Evolutionary conservation across 2,329 filamentous ascomycete genomes (phyloP).

Genomic region (Teratosphaeria destructans): DNA sequence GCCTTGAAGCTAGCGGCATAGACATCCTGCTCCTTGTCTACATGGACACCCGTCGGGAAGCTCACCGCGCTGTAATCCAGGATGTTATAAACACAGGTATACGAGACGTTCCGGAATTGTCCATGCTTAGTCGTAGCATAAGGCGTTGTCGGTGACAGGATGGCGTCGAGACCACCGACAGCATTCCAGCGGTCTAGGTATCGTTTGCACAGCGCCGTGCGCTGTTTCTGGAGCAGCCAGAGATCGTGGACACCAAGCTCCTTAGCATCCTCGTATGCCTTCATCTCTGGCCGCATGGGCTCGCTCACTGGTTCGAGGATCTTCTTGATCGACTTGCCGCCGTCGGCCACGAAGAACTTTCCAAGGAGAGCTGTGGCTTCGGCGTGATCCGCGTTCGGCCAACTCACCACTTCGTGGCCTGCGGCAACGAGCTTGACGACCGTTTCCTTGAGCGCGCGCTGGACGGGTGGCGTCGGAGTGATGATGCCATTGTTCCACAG

Average conservation of each 20-base stretch:
- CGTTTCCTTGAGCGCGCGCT: constrained; percentile 45
- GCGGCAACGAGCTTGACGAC: constrained; percentile 42
- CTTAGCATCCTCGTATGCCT: constrained; percentile 31
- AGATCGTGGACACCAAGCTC: constrained; percentile 35
- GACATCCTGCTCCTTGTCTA: constrained; percentile 30
- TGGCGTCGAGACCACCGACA: constrained; percentile 32
- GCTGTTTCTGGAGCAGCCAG: constrained; percentile 40
- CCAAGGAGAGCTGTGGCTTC: constrained; percentile 40
- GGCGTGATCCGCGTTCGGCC: constrained; percentile 44
- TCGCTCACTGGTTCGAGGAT: constrained; percentile 33
- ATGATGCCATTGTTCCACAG: constrained; percentile 51
- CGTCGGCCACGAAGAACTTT: constrained; percentile 41
- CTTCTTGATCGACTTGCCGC: constrained; percentile 37
- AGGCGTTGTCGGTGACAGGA: constrained; percentile 37
- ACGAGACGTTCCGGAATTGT: constrained; percentile 35
- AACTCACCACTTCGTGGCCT: constrained; percentile 40
- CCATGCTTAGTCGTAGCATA: constrained; percentile 34
- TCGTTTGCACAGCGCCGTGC: constrained; percentile 30
- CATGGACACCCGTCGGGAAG: constrained; percentile 33
- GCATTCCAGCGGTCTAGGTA: constrained; percentile 38
- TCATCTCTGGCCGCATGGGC: constrained; percentile 41
- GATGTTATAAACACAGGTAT: constrained; percentile 36
- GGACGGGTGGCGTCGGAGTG: constrained; percentile 49
- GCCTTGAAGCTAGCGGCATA: constrained; percentile 14
- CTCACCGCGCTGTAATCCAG: constrained; percentile 38